Conservation (phyloP, 768 basidiomycete species). For the Leccinellum luteum region DNA sequence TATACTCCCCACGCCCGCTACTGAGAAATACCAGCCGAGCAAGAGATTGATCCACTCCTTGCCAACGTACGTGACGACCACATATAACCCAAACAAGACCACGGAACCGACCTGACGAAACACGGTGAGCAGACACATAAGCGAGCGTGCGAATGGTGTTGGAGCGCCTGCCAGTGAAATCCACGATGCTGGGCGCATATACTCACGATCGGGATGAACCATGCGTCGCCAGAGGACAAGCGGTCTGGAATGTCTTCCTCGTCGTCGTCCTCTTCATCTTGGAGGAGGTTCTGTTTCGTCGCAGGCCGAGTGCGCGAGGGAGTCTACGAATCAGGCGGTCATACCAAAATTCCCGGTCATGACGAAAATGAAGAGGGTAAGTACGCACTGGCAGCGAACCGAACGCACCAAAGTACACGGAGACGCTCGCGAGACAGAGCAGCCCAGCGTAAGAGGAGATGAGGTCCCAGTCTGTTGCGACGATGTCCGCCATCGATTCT, state of each 20-base stretch:
- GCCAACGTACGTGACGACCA: constrained; percentile 71
- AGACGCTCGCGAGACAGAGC: constrained; percentile 57
- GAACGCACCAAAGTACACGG: constrained; percentile 69
- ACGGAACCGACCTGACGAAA: constrained; percentile 62
- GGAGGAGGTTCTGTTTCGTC: constrained; percentile 18
- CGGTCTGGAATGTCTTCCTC: constrained; percentile 57
- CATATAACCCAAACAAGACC: constrained; percentile 65
- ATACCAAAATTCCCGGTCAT: background rate
- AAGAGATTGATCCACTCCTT: constrained; percentile 82
- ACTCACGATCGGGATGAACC: constrained; percentile 73
- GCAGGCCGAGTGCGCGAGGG: background rate
- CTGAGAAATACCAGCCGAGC: constrained; percentile 70
- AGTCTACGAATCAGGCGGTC: constrained; percentile 8
- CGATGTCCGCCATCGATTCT: constrained; percentile 9
- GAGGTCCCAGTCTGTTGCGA: constrained; percentile 49
- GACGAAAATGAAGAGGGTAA: background rate
- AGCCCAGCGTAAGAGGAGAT: constrained; percentile 69
- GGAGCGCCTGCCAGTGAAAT: background rate
- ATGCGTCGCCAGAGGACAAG: constrained; percentile 67
- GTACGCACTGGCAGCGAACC: constrained; percentile 62
- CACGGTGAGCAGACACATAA: background rate
- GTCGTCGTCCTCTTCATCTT: constrained; percentile 46
- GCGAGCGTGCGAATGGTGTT: background rate
- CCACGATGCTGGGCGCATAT: background rate
- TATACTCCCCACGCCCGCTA: constrained; percentile 62